Conservation (phyloP, 2,329 filamentous ascomycete genomes). For the Calonectria pauciramosa region DNA sequence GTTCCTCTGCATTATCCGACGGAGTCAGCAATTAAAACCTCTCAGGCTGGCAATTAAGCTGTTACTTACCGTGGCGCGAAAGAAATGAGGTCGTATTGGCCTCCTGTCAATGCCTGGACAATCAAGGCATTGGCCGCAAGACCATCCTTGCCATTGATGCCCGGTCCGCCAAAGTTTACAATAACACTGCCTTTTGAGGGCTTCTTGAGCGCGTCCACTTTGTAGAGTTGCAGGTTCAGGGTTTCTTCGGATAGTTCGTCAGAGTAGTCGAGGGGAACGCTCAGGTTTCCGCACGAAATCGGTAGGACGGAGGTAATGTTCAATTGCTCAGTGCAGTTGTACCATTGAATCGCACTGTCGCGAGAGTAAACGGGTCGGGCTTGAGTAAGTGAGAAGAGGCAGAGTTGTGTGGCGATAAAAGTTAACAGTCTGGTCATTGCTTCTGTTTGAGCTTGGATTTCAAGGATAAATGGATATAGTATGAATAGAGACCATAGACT, state of each 20-base stretch:
- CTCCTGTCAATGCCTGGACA: neutral
- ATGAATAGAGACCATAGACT: neutral
- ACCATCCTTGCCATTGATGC: neutral
- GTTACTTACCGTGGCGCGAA: neutral
- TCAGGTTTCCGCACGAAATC: neutral
- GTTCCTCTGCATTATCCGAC: neutral
- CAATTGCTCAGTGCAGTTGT: neutral
- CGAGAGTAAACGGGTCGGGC: neutral
- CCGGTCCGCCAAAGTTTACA: neutral
- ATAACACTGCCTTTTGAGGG: neutral
- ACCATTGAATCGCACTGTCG: neutral
- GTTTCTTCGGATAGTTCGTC: neutral
- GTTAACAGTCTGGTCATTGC: neutral
- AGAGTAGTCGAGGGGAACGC: neutral
- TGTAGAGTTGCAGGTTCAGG: neutral
- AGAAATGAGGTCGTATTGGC: neutral
- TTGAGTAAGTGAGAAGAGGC: neutral
- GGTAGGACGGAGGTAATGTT: neutral
- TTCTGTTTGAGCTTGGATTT: neutral
- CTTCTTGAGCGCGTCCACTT: neutral
- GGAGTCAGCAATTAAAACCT: neutral
- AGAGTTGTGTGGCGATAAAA: neutral
- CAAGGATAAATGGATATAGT: neutral
- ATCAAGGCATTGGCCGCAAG: neutral
- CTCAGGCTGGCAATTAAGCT: too few species aligned